These are phyloP conservation scores for Saccharomycopsis hybrid DNA, from an alignment of 1,139 yeast species.

Conservation along the genomic window DNA sequence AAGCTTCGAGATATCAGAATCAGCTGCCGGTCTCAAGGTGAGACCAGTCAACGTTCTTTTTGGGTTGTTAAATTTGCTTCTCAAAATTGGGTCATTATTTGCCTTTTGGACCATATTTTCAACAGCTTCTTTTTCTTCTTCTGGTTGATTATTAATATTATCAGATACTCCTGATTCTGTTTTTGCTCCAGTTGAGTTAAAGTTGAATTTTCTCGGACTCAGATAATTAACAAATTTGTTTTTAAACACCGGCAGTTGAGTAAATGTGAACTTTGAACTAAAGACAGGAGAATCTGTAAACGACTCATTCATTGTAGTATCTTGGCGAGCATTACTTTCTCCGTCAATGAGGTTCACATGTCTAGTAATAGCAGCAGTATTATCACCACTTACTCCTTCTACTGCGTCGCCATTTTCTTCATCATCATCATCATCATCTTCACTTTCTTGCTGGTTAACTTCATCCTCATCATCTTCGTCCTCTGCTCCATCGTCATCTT, in stretches of 20 bases:
- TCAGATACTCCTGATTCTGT: neutral
- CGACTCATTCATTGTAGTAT: neutral
- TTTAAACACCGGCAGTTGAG: neutral
- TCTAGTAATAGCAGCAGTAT: neutral
- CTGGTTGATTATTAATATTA: neutral
- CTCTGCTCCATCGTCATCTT: conserved; percentile 1
- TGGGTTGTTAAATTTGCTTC: neutral
- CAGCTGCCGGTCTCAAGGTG: neutral
- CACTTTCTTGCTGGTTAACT: neutral
- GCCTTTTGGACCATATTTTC: neutral
- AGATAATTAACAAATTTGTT: neutral
- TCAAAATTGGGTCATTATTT: neutral
- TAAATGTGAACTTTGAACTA: neutral
- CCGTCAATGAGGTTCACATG: no score
- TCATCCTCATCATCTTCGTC: conserved; percentile 5
- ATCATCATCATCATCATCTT: conserved; percentile 2
- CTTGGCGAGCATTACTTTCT: no score
- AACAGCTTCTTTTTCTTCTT: neutral
- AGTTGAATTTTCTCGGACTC: neutral
- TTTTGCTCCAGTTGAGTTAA: neutral
- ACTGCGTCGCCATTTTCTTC: conserved; percentile 3
- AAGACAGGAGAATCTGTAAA: neutral
- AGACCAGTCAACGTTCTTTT: conserved; percentile 1
- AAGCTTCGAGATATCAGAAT: neutral
- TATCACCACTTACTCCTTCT: neutral